Base-by-base conservation (phyloP, 805 yeast genomes). In the Wickerhamomyces canadensis region DNA sequence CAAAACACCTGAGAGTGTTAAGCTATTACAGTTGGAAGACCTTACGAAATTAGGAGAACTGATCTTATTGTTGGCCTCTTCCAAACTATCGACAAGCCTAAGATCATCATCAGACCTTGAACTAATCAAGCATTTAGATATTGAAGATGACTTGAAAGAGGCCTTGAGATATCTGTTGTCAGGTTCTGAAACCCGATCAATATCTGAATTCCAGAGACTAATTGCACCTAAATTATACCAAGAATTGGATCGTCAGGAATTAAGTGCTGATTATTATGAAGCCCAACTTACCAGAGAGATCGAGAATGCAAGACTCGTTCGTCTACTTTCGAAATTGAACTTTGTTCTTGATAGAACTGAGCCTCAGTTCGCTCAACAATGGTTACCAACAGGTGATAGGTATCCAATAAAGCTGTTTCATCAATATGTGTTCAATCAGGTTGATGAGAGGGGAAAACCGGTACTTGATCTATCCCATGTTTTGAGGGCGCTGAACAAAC, bases 301-400 rank as follows among this genome's bases (percentile, higher is more conserved):
- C 19, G 98, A 93, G 57, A 93, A 93, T 58, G 93, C 84, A 4
- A 69, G 98, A 42, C 62, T 93, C 22, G 87, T 91, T 48, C 70
- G 98, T 42, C 67, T 93, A 29, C 64, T 91, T 54, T 68, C 88
- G 41, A 93, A 93, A 64, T 64, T 93, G 29, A 86, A 84, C 54
- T 82, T 81, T 47, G 76, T 87, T 19, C 67, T 80, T 41, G 89
- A 84, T 44, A 69, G 91, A 43, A 84, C 91, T 10, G 91, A 82
- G 47, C 67, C 64, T 28, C 69, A 69, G 19, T 66, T 71, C 35
- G 78, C 74, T 47, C 60, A 66, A 13, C 62, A 70, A 15, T 81
- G 89, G 88, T 71, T 81, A 2, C 88, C 82, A 45, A 73, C 84
- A 8, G 94, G 95, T 11, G 82, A 76, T 42, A 65, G 81, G 40